A percentile compares a stretch with the other conserved stretches of the same genome.
Conservation (phyloP, 176 grass and related monocot genomes). For the Otatea glauca region DNA sequence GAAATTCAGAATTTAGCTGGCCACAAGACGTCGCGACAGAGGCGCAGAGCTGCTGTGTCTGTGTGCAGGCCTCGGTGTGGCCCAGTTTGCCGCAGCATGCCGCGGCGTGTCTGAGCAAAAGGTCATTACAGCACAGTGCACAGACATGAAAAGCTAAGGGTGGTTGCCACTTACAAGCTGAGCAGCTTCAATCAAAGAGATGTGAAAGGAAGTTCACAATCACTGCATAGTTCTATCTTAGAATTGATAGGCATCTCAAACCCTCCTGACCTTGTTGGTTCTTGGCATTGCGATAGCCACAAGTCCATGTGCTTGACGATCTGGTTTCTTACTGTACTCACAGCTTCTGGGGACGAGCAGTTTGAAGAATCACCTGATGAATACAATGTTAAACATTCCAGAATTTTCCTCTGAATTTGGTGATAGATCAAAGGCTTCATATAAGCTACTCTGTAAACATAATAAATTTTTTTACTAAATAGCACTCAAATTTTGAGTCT, state of each 20-base stretch:
- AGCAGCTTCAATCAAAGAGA: not conserved
- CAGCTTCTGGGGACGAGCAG: slow-evolving; percentile 69
- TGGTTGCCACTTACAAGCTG: slow-evolving; percentile 2
- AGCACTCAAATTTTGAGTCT: too few relatives aligned
- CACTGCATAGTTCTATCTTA: not conserved
- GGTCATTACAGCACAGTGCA: not conserved
- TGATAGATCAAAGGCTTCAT: not conserved
- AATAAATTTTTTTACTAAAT: not conserved
- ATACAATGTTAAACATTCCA: slow-evolving; percentile 27
- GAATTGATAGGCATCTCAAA: slow-evolving; percentile 11
- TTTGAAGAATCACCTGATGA: slow-evolving; percentile 74
- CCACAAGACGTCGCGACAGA: not conserved
- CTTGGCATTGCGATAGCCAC: slow-evolving; percentile 80
- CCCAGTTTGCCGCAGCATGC: not conserved
- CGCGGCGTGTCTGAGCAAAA: not conserved
- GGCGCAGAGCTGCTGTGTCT: not conserved
- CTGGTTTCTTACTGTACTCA: slow-evolving; percentile 69
- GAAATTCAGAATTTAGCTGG: slow-evolving; percentile 4
- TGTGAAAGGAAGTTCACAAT: not conserved
- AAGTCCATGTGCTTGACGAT: slow-evolving; percentile 73
- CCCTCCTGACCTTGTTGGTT: slow-evolving; percentile 40
- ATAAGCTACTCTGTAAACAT: slow-evolving; percentile 17
- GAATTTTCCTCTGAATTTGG: slow-evolving; percentile 17
- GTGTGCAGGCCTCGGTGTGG: not conserved
- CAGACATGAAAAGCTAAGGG: not conserved